Evolutionary conservation across 352 stramenopile genomes (phyloP).

Genomic region (Pythium utonaiense): DNA sequence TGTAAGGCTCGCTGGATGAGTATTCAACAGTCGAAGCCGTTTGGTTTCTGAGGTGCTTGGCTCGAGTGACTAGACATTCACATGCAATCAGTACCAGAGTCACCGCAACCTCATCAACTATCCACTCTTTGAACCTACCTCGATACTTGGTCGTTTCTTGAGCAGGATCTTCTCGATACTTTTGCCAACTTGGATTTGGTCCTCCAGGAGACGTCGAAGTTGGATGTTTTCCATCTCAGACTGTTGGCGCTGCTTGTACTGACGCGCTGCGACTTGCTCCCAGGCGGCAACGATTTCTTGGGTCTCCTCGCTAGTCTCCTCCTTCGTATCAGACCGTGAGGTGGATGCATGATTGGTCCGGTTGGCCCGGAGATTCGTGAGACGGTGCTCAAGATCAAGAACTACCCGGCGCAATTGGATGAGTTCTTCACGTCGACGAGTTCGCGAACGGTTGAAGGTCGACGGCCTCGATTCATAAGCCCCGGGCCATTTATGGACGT

Average conservation of each 20-base stretch:
- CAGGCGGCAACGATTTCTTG: neutral
- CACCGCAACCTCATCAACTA: no score
- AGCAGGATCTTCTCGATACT: slow-evolving; percentile 9
- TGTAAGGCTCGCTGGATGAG: no score
- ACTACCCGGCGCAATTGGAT: slow-evolving; percentile 7
- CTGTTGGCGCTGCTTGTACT: slow-evolving; percentile 16
- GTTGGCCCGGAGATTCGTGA: neutral
- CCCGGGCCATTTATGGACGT: no score
- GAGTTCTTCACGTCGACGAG: slow-evolving; percentile 12
- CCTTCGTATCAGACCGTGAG: no score
- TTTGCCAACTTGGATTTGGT: slow-evolving; percentile 19
- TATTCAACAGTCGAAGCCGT: no score
- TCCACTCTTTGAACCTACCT: neutral
- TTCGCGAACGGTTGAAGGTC: neutral
- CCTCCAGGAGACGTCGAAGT: slow-evolving; percentile 9
- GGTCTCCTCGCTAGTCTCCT: no score
- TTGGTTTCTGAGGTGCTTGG: no score
- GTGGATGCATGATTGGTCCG: no score
- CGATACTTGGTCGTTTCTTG: slow-evolving; percentile 1
- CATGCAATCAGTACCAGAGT: no score
- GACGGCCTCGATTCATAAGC: neutral
- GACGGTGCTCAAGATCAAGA: neutral
- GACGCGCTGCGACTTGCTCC: slow-evolving; percentile 9
- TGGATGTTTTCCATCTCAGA: slow-evolving; percentile 16
- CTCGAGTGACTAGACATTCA: no score